phyloP scores from a whole-genome alignment of 805 yeast species.

The Ogataea glucozyma region DNA sequence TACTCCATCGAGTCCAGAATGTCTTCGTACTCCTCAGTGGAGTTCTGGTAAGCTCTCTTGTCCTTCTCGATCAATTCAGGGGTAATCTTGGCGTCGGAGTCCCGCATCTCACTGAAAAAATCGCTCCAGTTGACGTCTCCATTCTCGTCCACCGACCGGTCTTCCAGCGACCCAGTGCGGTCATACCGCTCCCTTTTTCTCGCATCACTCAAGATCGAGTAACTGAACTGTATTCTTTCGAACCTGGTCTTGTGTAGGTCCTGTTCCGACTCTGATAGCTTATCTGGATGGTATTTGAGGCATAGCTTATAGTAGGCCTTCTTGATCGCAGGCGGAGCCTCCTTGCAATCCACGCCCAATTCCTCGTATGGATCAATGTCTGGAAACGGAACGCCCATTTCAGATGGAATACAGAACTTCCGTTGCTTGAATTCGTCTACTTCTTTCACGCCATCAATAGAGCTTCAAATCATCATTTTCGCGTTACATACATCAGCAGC shows the following conservation, averaged over 20 bases:
- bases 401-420: no score
- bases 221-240: constrained; percentile 74
- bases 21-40: constrained; percentile 62
- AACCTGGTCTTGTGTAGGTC: constrained; percentile 44
- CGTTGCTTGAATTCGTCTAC: no score
- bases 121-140: constrained; percentile 58
- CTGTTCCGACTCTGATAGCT: constrained; percentile 39
- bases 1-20: constrained; percentile 57
- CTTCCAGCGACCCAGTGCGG: constrained; percentile 63
- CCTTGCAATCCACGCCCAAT: constrained; percentile 42
- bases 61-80: constrained; percentile 73
- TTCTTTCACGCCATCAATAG: not conserved
- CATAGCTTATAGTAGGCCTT: constrained; percentile 67
- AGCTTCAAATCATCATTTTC: not conserved
- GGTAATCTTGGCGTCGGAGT: constrained; percentile 46
- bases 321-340: constrained; percentile 58
- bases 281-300: constrained; percentile 71
- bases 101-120: constrained; percentile 48
- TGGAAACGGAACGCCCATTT: constrained; percentile 44
- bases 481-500: not conserved
- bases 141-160: constrained; percentile 34
- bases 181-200: constrained; percentile 60
- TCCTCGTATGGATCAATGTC: constrained; percentile 64
- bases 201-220: constrained; percentile 63
- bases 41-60: constrained; percentile 58